Conservation (phyloP, 2,329 filamentous ascomycete species). For the Graphiopsis chlorocephala region DNA sequence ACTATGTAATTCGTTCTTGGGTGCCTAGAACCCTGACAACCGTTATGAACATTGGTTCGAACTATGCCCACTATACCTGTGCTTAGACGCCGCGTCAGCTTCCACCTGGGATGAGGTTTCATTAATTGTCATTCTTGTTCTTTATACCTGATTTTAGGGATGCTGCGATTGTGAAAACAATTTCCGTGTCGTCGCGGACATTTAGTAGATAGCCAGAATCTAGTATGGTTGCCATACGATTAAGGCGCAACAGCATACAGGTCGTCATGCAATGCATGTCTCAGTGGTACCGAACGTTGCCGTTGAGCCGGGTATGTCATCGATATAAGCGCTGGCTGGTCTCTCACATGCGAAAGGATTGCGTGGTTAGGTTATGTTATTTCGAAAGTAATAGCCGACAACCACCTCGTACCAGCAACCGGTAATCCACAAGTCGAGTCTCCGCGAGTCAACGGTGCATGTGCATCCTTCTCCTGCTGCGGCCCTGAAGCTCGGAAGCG, state of each 20-base stretch:
- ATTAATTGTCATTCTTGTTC: neutral
- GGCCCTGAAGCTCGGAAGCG: neutral
- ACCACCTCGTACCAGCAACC: neutral
- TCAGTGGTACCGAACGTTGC: neutral
- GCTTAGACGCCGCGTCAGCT: neutral
- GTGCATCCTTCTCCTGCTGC: neutral
- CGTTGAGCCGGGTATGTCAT: neutral
- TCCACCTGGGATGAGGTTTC: neutral
- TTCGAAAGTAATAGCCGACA: neutral
- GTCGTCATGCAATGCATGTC: constrained; percentile 8
- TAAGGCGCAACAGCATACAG: neutral
- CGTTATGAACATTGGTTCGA: neutral
- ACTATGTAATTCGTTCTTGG: neutral
- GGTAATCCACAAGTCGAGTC: neutral
- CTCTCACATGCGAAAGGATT: neutral
- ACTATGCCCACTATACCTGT: neutral
- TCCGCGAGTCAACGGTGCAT: neutral
- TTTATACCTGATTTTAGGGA: neutral
- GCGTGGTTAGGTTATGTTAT: neutral
- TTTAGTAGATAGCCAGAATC: neutral
- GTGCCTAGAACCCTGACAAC: neutral
- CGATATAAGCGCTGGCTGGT: neutral
- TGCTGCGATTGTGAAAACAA: neutral
- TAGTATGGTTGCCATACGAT: neutral
- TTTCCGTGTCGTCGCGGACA: neutral